Base-by-base conservation (phyloP, 1,139 yeast species). In the Lodderomyces elongisporus region DNA sequence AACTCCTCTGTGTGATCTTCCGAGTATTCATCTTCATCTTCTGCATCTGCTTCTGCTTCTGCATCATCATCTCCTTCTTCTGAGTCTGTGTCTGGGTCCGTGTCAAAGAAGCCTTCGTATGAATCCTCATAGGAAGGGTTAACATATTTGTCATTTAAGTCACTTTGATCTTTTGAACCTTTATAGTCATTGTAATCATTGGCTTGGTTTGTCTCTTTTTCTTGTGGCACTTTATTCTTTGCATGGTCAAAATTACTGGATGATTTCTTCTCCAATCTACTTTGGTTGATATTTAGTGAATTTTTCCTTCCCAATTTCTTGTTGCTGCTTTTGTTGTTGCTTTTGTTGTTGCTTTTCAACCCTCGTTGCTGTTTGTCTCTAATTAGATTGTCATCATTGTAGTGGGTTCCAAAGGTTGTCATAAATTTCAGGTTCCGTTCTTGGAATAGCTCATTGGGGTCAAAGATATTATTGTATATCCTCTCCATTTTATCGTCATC, bases 361-460 rank as follows among this genome's bases (percentile, higher is more conserved):
- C n/a, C n/a, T n/a, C n/a, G n/a, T n/a, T n/a, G n/a, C n/a, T n/a
- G n/a, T 25, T 27, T 30, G 42, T 15, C 17, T 14, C 25, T 10
- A n/a, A n/a, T n/a, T n/a, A n/a, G n/a, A 32, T 36, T 41, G 31
- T 50, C 56, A 30, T 50, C 54, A 35, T 51, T 49, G 37, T 57
- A 54, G 32, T 44, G 43, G 18, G 51, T 52, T 25, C 52, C 58
- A 30, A 60, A 60, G 14, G 51, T 55, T 16, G 69, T 60, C 40
- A 60, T 48, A 35, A 60, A 58, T 3, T 35, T 9, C 28, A 47
- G 44, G 42, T 62, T 65, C 32, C 71, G 52, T 33, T 66, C 67
- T 10, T 58, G 52, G 39, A 50, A 67, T 31, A 67, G 47, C 25
- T 58, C 65, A 42, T 62, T 57, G 18, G 70, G 54, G 38, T 61